Evolutionary conservation across 2,329 filamentous ascomycete genomes (phyloP), one percentile per base, ranked within the genome.

Genomic region (Celoporthe dispersa): DNA sequence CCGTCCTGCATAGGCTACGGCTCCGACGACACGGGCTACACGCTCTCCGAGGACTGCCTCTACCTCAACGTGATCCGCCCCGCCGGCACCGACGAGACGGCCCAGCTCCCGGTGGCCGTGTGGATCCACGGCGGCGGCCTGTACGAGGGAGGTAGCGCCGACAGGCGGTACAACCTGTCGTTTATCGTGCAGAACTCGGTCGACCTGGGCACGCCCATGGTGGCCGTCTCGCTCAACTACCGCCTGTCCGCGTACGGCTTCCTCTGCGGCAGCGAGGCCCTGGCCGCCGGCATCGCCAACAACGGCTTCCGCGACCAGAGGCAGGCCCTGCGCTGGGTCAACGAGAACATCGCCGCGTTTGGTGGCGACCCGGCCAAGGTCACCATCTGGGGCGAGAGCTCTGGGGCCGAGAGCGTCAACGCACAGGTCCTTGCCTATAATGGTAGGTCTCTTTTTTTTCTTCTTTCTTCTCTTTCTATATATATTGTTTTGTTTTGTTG

Each of bases 31-130:
- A 48, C 28, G 7, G 70, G 67, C 44, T 70, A 70, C 41, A 28
- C 35, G 9, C 14, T 70, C 59, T 89, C 79, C 28, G 88, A 90
- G 74, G 84, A 88, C 72, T 90, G 88, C 72, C 80, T 90, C 0
- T 87, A 86, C 67, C 78, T 90, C 70, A 90, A 89, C 72, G 81
- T 90, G 12, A 79, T 90, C 31, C 83, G 88, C 9, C 86, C 86
- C 0, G 77, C 83, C 16, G 84, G 84, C 2, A 79, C 83, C 7
- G 77, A 81, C 25, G 72, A 77, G 63, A 74, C 75, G 33, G 76
- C 77, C 16, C 81, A 78, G 14, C 80, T 90, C 2, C 88, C 88
- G 0, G 85, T 90, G 8, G 83, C 82, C 14, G 81, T 89, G 0
- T 90, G 88, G 87, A 88, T 90, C 60, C 85, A 89, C 69, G 84